Percentiles rank a stretch among this genome's conserved stretches.
These are phyloP conservation scores for Globisporangium irregulare DNA, from an alignment of 352 stramenopile genomes.

Conservation along the genomic window DNA sequence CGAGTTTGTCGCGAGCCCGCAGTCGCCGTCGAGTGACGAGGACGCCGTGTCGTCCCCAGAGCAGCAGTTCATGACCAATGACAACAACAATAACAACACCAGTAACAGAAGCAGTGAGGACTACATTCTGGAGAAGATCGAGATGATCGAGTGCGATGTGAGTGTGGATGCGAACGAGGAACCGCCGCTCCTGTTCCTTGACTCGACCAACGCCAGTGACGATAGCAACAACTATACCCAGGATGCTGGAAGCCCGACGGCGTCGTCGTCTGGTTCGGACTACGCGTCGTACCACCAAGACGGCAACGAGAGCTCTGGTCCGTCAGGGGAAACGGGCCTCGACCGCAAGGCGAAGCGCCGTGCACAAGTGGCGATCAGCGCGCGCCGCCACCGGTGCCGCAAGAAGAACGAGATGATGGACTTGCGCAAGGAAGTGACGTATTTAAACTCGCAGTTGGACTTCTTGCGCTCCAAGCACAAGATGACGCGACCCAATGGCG, in stretches of 20 bases:
- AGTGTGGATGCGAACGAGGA: neutral
- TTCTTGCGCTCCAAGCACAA: slow-evolving; percentile 32
- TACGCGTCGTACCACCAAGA: slow-evolving; percentile 12
- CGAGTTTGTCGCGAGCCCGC: slow-evolving; percentile 23
- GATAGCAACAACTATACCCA: neutral
- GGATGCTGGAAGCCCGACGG: slow-evolving; percentile 1
- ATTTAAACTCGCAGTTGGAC: slow-evolving; percentile 31
- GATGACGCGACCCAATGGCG: slow-evolving; percentile 20
- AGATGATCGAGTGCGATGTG: slow-evolving; percentile 5
- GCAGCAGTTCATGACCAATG: neutral
- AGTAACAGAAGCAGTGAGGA: slow-evolving; percentile 2
- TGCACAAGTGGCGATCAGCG: slow-evolving; percentile 35
- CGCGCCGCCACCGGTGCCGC: slow-evolving; percentile 34
- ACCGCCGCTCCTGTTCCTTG: neutral
- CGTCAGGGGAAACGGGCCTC: neutral
- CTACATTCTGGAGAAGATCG: slow-evolving; percentile 10
- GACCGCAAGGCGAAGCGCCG: slow-evolving; percentile 29
- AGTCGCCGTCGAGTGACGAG: slow-evolving; percentile 15
- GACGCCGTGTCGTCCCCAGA: slow-evolving; percentile 1
- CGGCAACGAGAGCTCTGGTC: neutral
- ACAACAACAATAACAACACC: neutral
- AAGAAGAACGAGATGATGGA: slow-evolving; percentile 50
- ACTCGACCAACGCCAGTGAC: neutral
- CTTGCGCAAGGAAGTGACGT: slow-evolving; percentile 31
- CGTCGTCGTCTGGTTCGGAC: slow-evolving; percentile 15